Base-by-base conservation (phyloP, 2,329 filamentous ascomycete genomes). In the Pyricularia sp. region DNA sequence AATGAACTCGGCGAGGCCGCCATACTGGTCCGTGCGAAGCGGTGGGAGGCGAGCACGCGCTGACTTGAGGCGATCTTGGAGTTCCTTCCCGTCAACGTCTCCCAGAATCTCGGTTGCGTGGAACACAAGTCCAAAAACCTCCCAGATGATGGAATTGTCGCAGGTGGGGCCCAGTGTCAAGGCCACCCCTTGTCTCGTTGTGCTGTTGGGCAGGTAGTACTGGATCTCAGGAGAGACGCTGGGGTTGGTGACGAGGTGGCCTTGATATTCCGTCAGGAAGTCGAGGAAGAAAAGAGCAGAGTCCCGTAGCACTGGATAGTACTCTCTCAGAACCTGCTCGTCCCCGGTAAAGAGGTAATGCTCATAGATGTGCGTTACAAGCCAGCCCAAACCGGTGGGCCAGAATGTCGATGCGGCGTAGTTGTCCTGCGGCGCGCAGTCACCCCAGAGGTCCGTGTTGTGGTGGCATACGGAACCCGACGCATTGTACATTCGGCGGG, bases 351-450 rank as follows among this genome's bases (percentile, higher is more conserved):
- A 78, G 5, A 69, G 70, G 64, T 75, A 77, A 62, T 75, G 72
- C 65, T 79, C 75, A 66, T 76, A 75, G 22, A 75, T 69, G 66
- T 79, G 76, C 59, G 70, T 71, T 22, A 73, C 73, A 7, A 79
- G 66, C 78, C 77, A 79, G 8, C 74, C 75, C 0, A 72, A 74
- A 16, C 76, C 75, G 64, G 78, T 70, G 0, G 76, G 76, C 77
- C 77, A 79, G 66, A 74, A 69, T 2, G 70, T 74, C 8, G 68
- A 70, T 5, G 69, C 68, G 4, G 68, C 68, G 64, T 68, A 66
- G 63, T 66, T 67, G 65, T 69, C 67, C 24, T 66, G 65, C 22
- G 68, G 68, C 12, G 66, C 67, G 19, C 67, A 62, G 62, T 69
- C 68, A 44, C 65, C 68, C 68, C 67, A 68, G 44, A 69, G 44